Evolutionary conservation across 1,284 basidiomycete species (phyloP), one percentile per base, ranked within the genome.

Genomic region (Leccinum holopus): DNA sequence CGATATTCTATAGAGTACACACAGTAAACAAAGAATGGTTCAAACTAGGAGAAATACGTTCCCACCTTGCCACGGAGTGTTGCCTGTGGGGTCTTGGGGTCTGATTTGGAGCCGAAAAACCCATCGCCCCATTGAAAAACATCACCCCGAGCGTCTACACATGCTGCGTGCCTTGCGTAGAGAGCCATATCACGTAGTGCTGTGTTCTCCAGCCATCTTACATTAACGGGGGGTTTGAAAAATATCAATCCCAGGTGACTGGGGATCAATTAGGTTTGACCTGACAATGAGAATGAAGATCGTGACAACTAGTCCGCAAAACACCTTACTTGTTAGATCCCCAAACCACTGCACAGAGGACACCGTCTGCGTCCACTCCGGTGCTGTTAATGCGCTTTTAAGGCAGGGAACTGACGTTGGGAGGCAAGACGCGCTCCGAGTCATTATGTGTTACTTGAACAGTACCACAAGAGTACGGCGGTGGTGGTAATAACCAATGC

Each of bases 121-220:
- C 84, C 86, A 54, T 82, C 80, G 0, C 93, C 93, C 94, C 94
- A 96, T 70, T 95, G 92, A 75, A 94, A 93, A 1, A 94, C 85
- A 69, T 98, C 92, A 28, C 96, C 96, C 51, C 84, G 81, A 3
- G 87, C 88, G 73, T 96, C 93, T n/a, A 95, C 85, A 65, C 89
- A 92, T 3, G 90, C 92, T 1, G 87, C 93, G 67, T 94, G 90
- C 53, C 79, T 82, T 67, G 87, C 84, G 52, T 92, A 87, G 18
- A 96, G 76, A 6, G 83, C 86, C 33, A 96, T 73, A 74, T 96
- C 92, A 18, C 92, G 83, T 30, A 95, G 78, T 1, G 93, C 88
- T 57, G 87, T 79, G 70, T 81, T 82, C 58, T 84, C 78, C 39
- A 91, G 74, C 84, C 87, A 90, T 35, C 75, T 72, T 1, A 79